Percentiles rank a stretch among this genome's conserved stretches.
phyloP scores from a whole-genome alignment of 2,329 filamentous ascomycete genomes.

The Alternaria gansuensis region DNA sequence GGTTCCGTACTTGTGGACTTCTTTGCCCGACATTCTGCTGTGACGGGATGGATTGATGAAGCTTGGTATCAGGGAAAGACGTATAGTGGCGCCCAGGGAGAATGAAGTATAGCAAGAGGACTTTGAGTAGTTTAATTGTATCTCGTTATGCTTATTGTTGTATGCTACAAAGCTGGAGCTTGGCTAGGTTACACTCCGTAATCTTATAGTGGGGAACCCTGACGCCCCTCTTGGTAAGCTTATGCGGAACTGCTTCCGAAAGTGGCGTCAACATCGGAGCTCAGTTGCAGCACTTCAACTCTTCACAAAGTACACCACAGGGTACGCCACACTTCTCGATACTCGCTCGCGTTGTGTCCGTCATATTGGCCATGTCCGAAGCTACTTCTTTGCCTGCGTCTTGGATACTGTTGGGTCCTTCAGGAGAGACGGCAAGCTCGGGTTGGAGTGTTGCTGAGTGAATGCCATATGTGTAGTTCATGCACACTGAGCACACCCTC shows the following conservation, averaged over 20 bases:
- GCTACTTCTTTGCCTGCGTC: constrained; percentile 9
- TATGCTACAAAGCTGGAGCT: background rate
- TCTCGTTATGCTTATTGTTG: background rate
- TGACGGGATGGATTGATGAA: background rate
- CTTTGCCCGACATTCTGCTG: constrained; percentile 18
- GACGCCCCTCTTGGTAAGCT: constrained; percentile 19
- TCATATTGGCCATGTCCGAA: constrained; percentile 21
- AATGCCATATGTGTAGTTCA: constrained; percentile 76
- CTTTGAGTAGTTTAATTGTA: background rate
- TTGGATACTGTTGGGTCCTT: background rate
- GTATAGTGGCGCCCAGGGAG: background rate
- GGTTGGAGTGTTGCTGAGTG: constrained; percentile 77
- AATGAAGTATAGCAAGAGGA: background rate
- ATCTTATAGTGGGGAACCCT: constrained; percentile 14
- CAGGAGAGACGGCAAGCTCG: constrained; percentile 55
- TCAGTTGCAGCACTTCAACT: constrained; percentile 58
- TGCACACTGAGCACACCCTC: constrained; percentile 73
- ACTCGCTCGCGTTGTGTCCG: constrained; percentile 35
- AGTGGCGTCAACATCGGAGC: background rate
- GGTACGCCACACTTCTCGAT: constrained; percentile 60
- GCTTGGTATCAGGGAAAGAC: background rate
- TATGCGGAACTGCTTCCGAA: constrained; percentile 14
- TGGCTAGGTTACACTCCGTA: background rate
- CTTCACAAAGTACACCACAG: constrained; percentile 62
- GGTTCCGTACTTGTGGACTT: constrained; percentile 51